Conservation (phyloP, 352 stramenopile species). For the Globisporangium solare region DNA sequence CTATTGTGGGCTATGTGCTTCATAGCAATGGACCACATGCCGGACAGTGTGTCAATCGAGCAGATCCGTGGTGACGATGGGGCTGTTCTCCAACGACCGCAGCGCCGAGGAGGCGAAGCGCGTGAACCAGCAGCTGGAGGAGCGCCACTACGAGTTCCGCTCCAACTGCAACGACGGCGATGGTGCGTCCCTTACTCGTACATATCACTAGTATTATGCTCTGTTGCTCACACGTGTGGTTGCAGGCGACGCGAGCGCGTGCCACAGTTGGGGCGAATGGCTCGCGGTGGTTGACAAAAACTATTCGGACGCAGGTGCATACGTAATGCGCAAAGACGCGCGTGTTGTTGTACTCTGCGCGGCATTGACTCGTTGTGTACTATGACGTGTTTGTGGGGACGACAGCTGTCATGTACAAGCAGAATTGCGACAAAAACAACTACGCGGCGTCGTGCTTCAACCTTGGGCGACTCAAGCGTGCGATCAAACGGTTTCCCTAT, state of each 20-base stretch:
- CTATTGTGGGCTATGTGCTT: neutral
- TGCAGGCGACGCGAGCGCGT: slow-evolving; percentile 69
- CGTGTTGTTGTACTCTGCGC: neutral
- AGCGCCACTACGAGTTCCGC: slow-evolving; percentile 85
- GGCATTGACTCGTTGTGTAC: neutral
- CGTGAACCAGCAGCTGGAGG: slow-evolving; percentile 82
- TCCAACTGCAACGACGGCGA: slow-evolving; percentile 84
- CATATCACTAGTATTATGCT: no score
- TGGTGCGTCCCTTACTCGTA: slow-evolving; percentile 18
- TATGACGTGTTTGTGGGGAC: neutral
- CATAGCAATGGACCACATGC: neutral
- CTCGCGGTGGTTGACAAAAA: slow-evolving; percentile 86
- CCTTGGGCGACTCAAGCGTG: slow-evolving; percentile 75
- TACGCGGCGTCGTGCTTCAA: slow-evolving; percentile 87
- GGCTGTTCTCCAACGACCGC: slow-evolving; percentile 26
- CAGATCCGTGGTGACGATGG: slow-evolving; percentile 18
- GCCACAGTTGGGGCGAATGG: slow-evolving; percentile 86
- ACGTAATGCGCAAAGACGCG: neutral
- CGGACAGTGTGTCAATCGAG: neutral
- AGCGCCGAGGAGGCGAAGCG: slow-evolving; percentile 61
- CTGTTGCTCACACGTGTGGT: neutral
- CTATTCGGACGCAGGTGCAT: slow-evolving; percentile 61
- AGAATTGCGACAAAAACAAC: slow-evolving; percentile 80
- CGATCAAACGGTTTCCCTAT: slow-evolving; percentile 6
- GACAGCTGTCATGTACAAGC: slow-evolving; percentile 70